Base-by-base conservation (phyloP, 108 stramenopile species). In the Cyclotella kingstonii region DNA sequence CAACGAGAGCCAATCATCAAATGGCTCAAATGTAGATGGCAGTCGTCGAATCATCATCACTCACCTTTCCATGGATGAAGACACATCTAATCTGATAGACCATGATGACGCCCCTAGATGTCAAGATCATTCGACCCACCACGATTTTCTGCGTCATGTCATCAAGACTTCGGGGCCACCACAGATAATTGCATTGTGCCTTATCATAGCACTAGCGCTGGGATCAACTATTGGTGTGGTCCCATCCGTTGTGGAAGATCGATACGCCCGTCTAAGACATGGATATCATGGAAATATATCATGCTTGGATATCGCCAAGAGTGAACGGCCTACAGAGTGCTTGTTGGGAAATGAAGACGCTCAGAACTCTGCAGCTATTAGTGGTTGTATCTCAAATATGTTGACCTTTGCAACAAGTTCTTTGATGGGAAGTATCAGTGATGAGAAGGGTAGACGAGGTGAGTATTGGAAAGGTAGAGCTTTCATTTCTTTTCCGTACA, bases 391-490 rank as follows among this genome's bases (percentile, higher is more conserved):
- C 26, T 68, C 73, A 0, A 87, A 89, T 58, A 39, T 44, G 0
- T 60, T 89, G 22, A 90, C 88, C 19, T 90, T 93, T 57, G 50
- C 77, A 23, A 85, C 88, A 14, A 76, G 77, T 35, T 84, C 86
- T n/a, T 38, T 88, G 66, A 70, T 88, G 39, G 91, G 91, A 45
- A 84, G 82, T 31, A 73, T 88, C 14, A 87, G 86, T 68, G 91
- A 93, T 64, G 81, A 84, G 53, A 59, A 73, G 59, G 91, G 91
- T 30, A 47, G 90, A 60, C 71, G 82, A 66, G 66, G 74, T 82
- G 43, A 55, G 77, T 48, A n/a, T 35, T n/a, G n/a, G n/a, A n/a
- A n/a, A n/a, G n/a, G 14, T 31, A 25, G 22, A 28, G 2, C 40
- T 18, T 38, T 38, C 36, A 11, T 38, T 38, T 38, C 11, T 38